Evolutionary conservation across 345 rosid species (phyloP).

Genomic region (Linum tenue): DNA sequence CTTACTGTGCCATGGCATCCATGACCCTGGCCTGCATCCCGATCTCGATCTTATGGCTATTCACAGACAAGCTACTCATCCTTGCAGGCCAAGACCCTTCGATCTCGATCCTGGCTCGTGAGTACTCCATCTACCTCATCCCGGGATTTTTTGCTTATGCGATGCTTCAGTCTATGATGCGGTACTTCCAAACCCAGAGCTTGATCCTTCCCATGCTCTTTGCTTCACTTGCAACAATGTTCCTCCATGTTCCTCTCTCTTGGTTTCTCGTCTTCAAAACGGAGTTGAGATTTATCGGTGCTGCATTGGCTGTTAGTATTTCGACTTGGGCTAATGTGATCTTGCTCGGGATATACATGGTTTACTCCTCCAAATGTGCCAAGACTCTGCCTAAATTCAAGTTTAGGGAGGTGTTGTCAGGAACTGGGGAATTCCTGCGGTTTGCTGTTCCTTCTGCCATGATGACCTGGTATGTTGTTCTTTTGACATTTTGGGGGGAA

Average conservation of each 20-base stretch:
- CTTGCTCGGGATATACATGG: slow-evolving; percentile 30
- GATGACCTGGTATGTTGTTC: slow-evolving; percentile 44
- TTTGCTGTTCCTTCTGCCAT: slow-evolving; percentile 37
- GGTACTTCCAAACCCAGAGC: slow-evolving; percentile 40
- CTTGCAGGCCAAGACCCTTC: slow-evolving; percentile 33
- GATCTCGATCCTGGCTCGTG: slow-evolving; percentile 33
- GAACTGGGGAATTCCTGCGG: slow-evolving; percentile 6
- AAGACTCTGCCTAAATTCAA: slow-evolving; percentile 3
- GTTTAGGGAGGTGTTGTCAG: slow-evolving; percentile 2
- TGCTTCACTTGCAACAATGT: slow-evolving; percentile 28
- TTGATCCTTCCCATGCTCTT: slow-evolving; percentile 32
- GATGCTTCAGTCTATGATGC: slow-evolving; percentile 31
- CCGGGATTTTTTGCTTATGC: slow-evolving; percentile 37
- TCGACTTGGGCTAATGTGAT: slow-evolving; percentile 33
- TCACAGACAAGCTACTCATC: slow-evolving; percentile 34
- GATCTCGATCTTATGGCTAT: slow-evolving; percentile 31
- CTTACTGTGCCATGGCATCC: slow-evolving; percentile 29
- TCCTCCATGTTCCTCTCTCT: slow-evolving; percentile 33
- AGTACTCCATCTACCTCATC: slow-evolving; percentile 34
- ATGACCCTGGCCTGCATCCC: slow-evolving; percentile 29
- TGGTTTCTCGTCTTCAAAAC: slow-evolving; percentile 38
- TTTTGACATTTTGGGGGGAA: background rate
- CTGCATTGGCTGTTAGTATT: slow-evolving; percentile 29
- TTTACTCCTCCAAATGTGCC: slow-evolving; percentile 20
- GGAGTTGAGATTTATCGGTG: slow-evolving; percentile 26